A percentile compares a stretch with the other conserved stretches of the same genome.
phyloP scores from a whole-genome alignment of 2,329 filamentous ascomycete genomes.

The Arthrobotrys sinensis region DNA sequence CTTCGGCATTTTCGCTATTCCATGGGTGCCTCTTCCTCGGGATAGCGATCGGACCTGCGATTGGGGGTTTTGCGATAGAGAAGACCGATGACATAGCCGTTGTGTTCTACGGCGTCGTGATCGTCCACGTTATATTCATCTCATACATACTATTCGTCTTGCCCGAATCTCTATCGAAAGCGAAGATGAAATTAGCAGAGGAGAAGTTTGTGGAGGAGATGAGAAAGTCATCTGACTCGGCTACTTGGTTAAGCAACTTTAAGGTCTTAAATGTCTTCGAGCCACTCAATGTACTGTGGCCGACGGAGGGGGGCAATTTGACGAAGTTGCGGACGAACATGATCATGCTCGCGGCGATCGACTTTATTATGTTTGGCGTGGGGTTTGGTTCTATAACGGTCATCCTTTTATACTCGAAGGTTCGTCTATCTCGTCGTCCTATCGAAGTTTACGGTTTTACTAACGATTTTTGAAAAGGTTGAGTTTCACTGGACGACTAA shows the following conservation, averaged over 20 bases:
- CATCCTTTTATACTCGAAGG: conserved; percentile 85
- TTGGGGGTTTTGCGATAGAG: conserved; percentile 85
- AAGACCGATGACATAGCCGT: conserved; percentile 80
- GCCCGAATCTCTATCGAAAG: conserved; percentile 86
- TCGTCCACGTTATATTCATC: conserved; percentile 80
- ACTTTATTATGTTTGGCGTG: conserved; percentile 85
- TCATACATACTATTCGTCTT: conserved; percentile 79
- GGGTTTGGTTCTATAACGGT: conserved; percentile 86
- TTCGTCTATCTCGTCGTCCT: conserved; percentile 7
- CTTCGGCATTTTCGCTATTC: conserved; percentile 88
- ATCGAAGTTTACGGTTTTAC: not conserved
- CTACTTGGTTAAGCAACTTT: conserved; percentile 64
- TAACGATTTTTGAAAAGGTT: conserved; percentile 34
- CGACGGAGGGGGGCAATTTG: conserved; percentile 76
- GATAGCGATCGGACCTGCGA: conserved; percentile 86
- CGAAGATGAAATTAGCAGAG: conserved; percentile 78
- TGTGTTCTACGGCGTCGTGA: conserved; percentile 87
- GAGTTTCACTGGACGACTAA: conserved; percentile 51
- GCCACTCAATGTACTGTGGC: conserved; percentile 83
- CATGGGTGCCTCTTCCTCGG: conserved; percentile 90
- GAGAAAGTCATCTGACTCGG: conserved; percentile 66
- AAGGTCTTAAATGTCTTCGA: conserved; percentile 76
- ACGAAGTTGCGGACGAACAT: conserved; percentile 81
- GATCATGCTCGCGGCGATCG: conserved; percentile 83
- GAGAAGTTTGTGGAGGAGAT: conserved; percentile 75